These are phyloP conservation scores for Themeda triandra DNA, from an alignment of 176 grass and related monocot species.

Conservation along the genomic window DNA sequence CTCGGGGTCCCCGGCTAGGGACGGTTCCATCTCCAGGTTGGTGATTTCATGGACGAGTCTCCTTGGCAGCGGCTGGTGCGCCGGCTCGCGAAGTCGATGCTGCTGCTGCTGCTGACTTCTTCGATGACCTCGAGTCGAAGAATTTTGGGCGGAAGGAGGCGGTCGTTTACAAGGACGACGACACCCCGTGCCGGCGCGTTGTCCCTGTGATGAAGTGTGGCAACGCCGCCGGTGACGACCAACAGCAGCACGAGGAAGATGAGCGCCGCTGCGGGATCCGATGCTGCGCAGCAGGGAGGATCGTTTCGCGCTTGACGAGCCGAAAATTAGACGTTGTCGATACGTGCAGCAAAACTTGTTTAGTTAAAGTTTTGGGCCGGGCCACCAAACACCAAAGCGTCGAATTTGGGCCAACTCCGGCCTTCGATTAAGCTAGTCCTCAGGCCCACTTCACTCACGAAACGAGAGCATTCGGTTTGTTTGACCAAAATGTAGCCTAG, in stretches of 20 bases:
- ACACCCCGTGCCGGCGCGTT: not conserved
- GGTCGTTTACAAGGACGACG: not conserved
- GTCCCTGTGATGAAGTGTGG: not conserved
- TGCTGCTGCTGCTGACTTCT: not conserved
- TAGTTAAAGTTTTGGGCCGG: too few relatives aligned
- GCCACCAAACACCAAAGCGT: too few relatives aligned
- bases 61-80: not conserved
- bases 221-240: not conserved
- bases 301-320: not conserved
- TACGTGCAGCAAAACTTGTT: too few relatives aligned
- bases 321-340: too few relatives aligned
- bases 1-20: not conserved
- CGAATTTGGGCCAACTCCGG: too few relatives aligned
- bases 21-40: conserved; percentile 16
- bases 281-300: not conserved
- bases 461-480: too few relatives aligned
- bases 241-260: not conserved
- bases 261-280: not conserved
- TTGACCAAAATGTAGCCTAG: too few relatives aligned
- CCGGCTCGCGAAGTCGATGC: not conserved
- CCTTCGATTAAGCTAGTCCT: too few relatives aligned
- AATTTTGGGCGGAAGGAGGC: not conserved
- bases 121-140: not conserved
- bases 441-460: too few relatives aligned
- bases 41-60: not conserved